Base-by-base conservation (phyloP, 495 filamentous ascomycete genomes). In the Hypoxylon crocopeplum region DNA sequence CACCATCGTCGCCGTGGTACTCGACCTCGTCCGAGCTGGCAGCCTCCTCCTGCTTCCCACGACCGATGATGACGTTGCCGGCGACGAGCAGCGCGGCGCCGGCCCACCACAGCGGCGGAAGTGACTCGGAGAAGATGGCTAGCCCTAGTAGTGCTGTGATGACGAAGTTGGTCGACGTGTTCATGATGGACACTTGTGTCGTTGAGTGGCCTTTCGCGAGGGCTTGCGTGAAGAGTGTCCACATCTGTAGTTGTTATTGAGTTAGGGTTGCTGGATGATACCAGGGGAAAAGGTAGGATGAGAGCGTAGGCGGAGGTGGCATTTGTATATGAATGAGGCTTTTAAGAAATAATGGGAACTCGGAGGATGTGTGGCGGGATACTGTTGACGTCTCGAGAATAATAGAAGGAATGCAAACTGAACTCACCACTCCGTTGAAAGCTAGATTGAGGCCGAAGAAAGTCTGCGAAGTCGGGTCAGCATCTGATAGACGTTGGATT, bases 131-230 rank as follows among this genome's bases (percentile, higher is more conserved):
- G 70, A 95, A 95, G 4, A 95, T 81, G 40, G 85, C 48, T 66
- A 84, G 82, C 0, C 94, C 92, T 19, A 96, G 73, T n/a, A 98
- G 41, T 7, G 94, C 94, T 1, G 93, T 97, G 47, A 94, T 71
- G 63, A 97, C 76, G 77, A 98, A 98, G 77, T 98, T 98, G 10
- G 90, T 79, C 19, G 89, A 88, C 3, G 93, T 97, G 69, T 98
- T 98, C 56, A 97, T 87, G 70, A 98, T 89, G 27, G 87, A 89
- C 36, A 96, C 94, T 62, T 93, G 92, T 0, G 90, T 92, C 5
- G 94, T 96, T 1, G 91, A 95, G 29, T 87, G 79, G 1, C 88
- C 89, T 22, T 86, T 85, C 0, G 92, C 89, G 19, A 98, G 82
- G 38, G 94, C 94, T n/a, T 86, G 82, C 10, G 84, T 86, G 73